Conservation (phyloP, 257 asterid species). For the Nyctanthes arbortristis region DNA sequence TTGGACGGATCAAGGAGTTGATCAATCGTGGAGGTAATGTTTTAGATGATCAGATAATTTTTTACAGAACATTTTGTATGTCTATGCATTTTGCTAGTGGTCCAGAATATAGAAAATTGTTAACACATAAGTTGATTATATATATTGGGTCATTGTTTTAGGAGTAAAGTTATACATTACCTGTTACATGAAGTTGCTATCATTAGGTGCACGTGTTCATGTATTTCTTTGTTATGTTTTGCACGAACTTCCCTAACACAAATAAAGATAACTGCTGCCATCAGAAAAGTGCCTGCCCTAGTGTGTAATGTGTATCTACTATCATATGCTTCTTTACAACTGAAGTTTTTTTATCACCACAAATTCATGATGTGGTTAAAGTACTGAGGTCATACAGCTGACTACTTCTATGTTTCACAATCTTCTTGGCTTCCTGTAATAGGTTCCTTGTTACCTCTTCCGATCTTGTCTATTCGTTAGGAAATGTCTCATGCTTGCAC, state of each 20-base stretch:
- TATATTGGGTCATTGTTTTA: conserved; percentile 9
- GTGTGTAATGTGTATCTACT: too few species aligned
- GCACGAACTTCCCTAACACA: not conserved
- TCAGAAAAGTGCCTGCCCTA: not conserved
- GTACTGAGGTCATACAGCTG: not conserved
- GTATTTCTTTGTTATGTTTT: not conserved
- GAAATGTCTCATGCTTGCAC: not conserved
- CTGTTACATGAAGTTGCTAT: not conserved
- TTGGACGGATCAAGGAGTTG: conserved; percentile 88
- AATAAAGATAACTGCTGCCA: not conserved
- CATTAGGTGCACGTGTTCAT: not conserved
- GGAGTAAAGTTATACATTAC: not conserved
- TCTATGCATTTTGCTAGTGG: not conserved
- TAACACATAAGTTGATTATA: not conserved
- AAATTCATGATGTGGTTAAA: not conserved
- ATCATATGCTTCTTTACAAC: too few species aligned
- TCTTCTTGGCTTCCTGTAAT: not conserved
- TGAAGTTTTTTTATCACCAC: not conserved
- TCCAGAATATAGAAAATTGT: not conserved
- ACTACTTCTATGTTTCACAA: not conserved
- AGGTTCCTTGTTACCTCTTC: not conserved
- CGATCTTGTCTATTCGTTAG: not conserved
- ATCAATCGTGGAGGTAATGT: conserved; percentile 92
- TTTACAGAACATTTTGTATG: not conserved
- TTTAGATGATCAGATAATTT: not conserved